A percentile compares a stretch with the other conserved stretches of the same genome.
These are phyloP conservation scores for Licmophora abbreviata DNA, from an alignment of 108 stramenopile species.

Conservation along the genomic window DNA sequence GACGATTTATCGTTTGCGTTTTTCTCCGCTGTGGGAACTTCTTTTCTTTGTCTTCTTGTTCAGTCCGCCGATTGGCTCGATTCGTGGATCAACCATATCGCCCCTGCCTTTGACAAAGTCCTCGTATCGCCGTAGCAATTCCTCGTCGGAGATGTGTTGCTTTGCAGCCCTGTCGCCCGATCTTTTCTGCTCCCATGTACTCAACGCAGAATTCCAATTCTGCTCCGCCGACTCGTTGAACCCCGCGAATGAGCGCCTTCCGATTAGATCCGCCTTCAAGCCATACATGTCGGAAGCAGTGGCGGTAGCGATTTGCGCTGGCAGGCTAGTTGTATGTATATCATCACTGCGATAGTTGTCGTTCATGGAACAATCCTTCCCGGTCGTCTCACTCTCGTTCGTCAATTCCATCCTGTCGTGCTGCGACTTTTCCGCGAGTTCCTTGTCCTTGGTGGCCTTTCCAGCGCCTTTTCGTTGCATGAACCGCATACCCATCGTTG, in stretches of 20 bases:
- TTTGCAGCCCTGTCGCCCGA: conserved; percentile 5
- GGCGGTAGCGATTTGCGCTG: conserved; percentile 8
- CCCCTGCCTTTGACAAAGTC: conserved; percentile 47
- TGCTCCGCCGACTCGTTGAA: conserved; percentile 42
- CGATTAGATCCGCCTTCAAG: conserved; percentile 44
- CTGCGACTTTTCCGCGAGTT: neutral
- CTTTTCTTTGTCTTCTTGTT: too few relatives aligned
- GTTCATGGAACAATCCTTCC: conserved; percentile 7
- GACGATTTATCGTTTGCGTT: too few relatives aligned
- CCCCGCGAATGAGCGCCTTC: conserved; percentile 64
- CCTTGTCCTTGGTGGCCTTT: conserved; percentile 4
- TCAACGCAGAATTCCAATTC: conserved; percentile 49
- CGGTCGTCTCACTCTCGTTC: neutral
- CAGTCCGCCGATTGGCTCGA: too few relatives aligned
- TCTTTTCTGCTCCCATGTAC: conserved; percentile 4
- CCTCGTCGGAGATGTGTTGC: conserved; percentile 58
- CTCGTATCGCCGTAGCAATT: conserved; percentile 58
- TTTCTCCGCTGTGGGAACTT: too few relatives aligned
- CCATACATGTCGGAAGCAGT: conserved; percentile 68
- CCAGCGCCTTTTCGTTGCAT: conserved; percentile 47
- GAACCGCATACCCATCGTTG: conserved; percentile 84
- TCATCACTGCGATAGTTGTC: conserved; percentile 11
- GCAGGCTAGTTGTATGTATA: neutral
- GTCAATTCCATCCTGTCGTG: neutral
- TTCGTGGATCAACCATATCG: too few relatives aligned